Conservation (phyloP, 2,329 filamentous ascomycete genomes). For the Fusarium protoensiforme region DNA sequence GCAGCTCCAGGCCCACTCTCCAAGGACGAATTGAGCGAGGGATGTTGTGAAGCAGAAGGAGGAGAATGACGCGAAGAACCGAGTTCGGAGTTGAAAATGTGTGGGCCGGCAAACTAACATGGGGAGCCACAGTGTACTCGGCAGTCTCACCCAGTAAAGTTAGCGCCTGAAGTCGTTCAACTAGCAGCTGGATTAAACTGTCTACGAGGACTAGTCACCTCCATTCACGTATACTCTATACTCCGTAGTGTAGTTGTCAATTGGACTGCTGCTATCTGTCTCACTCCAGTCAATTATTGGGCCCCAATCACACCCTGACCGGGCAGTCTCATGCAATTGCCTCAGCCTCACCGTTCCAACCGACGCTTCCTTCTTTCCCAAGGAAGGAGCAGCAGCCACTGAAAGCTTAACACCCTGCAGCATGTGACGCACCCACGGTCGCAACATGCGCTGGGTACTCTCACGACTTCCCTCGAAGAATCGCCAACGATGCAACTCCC, state of each 20-base stretch:
- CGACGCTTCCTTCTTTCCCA: not conserved
- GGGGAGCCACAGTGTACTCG: not conserved
- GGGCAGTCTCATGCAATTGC: not conserved
- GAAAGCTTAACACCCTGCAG: not conserved
- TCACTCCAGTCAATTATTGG: not conserved
- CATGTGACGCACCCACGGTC: not conserved
- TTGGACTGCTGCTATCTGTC: not conserved
- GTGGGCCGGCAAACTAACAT: not conserved
- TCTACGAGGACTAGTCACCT: not conserved
- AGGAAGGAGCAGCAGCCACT: not conserved
- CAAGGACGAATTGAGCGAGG: conserved; percentile 3
- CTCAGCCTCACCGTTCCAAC: not conserved
- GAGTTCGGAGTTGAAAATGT: not conserved
- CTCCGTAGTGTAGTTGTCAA: not conserved
- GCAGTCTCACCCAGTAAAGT: not conserved
- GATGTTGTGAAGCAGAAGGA: conserved; percentile 15
- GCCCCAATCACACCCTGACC: not conserved
- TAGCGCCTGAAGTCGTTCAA: not conserved
- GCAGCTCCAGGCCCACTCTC: conserved; percentile 14
- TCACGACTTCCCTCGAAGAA: not conserved
- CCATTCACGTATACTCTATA: not conserved
- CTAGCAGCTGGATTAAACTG: not conserved
- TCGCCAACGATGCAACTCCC: not conserved
- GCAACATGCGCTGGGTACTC: not conserved
- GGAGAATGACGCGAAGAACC: not conserved